Base-by-base conservation (phyloP, 83 land plant species). In the Isoetes engelmannii region DNA sequence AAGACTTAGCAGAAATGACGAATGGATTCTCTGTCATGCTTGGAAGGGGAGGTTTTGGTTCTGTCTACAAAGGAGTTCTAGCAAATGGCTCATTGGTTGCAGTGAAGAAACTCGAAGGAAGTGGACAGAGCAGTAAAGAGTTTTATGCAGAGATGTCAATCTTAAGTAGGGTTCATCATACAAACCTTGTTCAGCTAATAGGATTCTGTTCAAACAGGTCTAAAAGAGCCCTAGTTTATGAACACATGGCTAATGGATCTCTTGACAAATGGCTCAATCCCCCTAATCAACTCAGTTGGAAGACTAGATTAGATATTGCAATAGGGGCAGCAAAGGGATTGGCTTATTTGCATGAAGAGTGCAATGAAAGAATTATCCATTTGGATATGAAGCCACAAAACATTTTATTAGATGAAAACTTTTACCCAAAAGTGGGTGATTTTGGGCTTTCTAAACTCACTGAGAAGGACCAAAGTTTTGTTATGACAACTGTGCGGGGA, bases 381-480 rank as follows among this genome's bases (percentile, higher is more conserved):
- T 78, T 82, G 3, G 87, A 82, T 63, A 80, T 85, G 18, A 85
- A 85, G 57, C 80, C 83, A 46, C 76, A 61, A 55, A 85, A 85
- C 76, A 79, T 85, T 51, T 78, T 85, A 10, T 73, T 85, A 4
- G 87, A 82, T 67, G 75, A 61, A 37, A 56, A 74, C 47, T 81
- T 71, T 67, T 43, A 55, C 47, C 80, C 77, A 1, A 85, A 82
- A 57, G 81, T 85, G 21, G 88, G 83, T 6, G 88, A 85, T 69
- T 85, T 85, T 61, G 88, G 88, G n/a, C 79, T 85, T 4, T 82
- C 85, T 3, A 67, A 82, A 7, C 74, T 85, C 7, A 73, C 76
- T 19, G 77, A 81, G 1, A 28, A 28, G 37, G 37, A 28, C 28
- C 28, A 18, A 18, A 8, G 37, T 13, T 59, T 37, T 59, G 62